Percentiles rank a stretch among this genome's conserved stretches.
Conservation (phyloP, 2,329 filamentous ascomycete genomes). For the Penicillium sp. region DNA sequence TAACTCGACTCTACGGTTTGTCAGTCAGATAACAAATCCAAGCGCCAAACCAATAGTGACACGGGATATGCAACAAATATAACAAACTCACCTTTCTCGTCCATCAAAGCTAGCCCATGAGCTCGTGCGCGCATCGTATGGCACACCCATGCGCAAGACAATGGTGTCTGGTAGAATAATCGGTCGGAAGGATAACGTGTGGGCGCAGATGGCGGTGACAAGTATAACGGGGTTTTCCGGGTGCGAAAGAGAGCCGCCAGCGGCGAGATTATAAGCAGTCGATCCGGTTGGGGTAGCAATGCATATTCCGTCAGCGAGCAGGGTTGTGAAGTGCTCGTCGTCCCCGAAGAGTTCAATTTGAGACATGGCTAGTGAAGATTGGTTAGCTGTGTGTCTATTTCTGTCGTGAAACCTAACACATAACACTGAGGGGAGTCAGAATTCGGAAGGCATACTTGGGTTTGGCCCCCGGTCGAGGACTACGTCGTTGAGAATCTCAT, state of each 20-base stretch:
- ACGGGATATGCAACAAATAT: neutral
- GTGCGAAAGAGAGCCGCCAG: slow-evolving; percentile 91
- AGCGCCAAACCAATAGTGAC: neutral
- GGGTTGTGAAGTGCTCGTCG: slow-evolving; percentile 90
- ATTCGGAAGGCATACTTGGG: slow-evolving; percentile 64
- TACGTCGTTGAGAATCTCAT: slow-evolving; percentile 94
- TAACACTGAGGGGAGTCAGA: neutral
- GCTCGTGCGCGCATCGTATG: slow-evolving; percentile 82
- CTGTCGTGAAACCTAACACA: neutral
- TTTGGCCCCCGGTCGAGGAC: slow-evolving; percentile 93
- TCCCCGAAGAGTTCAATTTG: slow-evolving; percentile 90
- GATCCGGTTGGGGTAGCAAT: slow-evolving; percentile 93
- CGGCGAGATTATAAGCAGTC: slow-evolving; percentile 92
- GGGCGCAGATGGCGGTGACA: slow-evolving; percentile 89
- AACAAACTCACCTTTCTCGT: slow-evolving; percentile 64
- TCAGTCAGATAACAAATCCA: slow-evolving; percentile 14
- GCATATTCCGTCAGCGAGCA: slow-evolving; percentile 89
- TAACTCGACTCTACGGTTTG: slow-evolving; percentile 44
- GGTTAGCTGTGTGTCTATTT: slow-evolving; percentile 14
- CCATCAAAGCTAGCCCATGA: slow-evolving; percentile 99
- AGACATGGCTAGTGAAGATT: slow-evolving; percentile 68
- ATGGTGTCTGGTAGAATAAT: slow-evolving; percentile 96
- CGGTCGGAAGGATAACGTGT: slow-evolving; percentile 93
- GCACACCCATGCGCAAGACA: slow-evolving; percentile 88
- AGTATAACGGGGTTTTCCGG: slow-evolving; percentile 96